Evolutionary conservation across 2,329 filamentous ascomycete species (phyloP).

Genomic region (Aspergillus bombycis): DNA sequence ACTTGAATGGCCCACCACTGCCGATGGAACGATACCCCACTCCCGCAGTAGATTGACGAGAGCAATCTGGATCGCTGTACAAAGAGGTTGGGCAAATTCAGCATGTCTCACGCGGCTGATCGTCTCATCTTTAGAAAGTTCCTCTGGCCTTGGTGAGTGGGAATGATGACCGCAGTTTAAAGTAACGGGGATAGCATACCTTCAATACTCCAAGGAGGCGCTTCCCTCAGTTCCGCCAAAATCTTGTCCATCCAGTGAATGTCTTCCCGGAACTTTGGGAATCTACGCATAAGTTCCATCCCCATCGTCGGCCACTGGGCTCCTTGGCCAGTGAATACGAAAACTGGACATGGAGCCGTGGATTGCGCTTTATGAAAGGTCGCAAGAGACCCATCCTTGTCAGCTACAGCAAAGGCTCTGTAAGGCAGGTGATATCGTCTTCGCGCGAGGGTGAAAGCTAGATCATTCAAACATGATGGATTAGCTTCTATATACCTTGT

Average conservation of each 20-base stretch:
- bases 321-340: conserved; percentile 43
- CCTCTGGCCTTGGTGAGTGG: conserved; percentile 6
- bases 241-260: conserved; percentile 22
- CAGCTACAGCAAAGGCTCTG: conserved; percentile 17
- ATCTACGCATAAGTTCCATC: conserved; percentile 25
- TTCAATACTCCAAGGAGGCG: conserved; percentile 14
- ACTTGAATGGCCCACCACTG: conserved; percentile 38
- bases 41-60: conserved; percentile 32
- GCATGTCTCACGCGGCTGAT: conserved; percentile 24
- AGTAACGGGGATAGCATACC: background rate
- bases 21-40: conserved; percentile 26
- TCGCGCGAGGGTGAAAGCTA: conserved; percentile 21
- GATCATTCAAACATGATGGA: conserved; percentile 5
- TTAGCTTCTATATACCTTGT: conserved; percentile 12
- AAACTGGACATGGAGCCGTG: conserved; percentile 14
- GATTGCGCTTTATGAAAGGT: conserved; percentile 7
- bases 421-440: conserved; percentile 21
- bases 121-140: conserved; percentile 7
- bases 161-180: background rate
- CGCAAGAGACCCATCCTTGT: background rate
- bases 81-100: conserved; percentile 35
- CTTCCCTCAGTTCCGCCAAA: conserved; percentile 11
- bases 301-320: conserved; percentile 42
- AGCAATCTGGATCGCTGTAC: conserved; percentile 38
- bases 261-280: conserved; percentile 20